These are phyloP conservation scores for Metschnikowia cubensis DNA, from an alignment of 805 yeast genomes.

Conservation along the genomic window DNA sequence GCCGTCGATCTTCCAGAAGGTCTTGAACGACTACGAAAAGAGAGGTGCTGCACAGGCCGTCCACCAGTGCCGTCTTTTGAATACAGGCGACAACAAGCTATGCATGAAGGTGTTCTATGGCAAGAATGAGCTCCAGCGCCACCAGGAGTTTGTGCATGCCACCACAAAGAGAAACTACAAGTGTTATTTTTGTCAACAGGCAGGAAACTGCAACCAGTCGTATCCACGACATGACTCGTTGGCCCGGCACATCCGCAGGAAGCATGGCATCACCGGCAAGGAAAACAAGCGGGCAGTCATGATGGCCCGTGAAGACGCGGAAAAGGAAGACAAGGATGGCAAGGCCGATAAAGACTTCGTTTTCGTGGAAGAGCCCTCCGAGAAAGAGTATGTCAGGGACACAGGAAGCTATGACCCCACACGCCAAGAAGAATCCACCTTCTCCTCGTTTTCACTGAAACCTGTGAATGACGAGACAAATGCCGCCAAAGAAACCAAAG, in stretches of 20 bases:
- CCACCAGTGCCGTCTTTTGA: slow-evolving; percentile 40
- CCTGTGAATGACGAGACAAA: not conserved
- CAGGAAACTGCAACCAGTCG: slow-evolving; percentile 34
- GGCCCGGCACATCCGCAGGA: slow-evolving; percentile 41
- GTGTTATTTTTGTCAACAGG: slow-evolving; percentile 34
- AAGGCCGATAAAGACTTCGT: not conserved
- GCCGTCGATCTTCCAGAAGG: slow-evolving; percentile 13
- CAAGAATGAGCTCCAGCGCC: slow-evolving; percentile 40
- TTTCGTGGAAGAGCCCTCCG: not conserved
- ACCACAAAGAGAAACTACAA: slow-evolving; percentile 39
- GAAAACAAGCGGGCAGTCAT: slow-evolving; percentile 43
- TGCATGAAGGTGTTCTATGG: slow-evolving; percentile 42
- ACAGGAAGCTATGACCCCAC: not conserved
- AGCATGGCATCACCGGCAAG: slow-evolving; percentile 42
- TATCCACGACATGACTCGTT: slow-evolving; percentile 44
- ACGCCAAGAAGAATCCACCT: not conserved
- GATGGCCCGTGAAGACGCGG: slow-evolving; percentile 41
- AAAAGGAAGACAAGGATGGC: slow-evolving; percentile 8
- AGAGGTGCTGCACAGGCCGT: slow-evolving; percentile 9
- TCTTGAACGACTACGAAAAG: slow-evolving; percentile 10
- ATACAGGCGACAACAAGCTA: slow-evolving; percentile 28
- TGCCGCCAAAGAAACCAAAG: not conserved
- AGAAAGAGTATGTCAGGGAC: not conserved
- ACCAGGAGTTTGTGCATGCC: slow-evolving; percentile 46
- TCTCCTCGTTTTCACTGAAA: not conserved